Evolutionary conservation across 1,139 yeast genomes (phyloP).

Genomic region (Ogataea hybrid): DNA sequence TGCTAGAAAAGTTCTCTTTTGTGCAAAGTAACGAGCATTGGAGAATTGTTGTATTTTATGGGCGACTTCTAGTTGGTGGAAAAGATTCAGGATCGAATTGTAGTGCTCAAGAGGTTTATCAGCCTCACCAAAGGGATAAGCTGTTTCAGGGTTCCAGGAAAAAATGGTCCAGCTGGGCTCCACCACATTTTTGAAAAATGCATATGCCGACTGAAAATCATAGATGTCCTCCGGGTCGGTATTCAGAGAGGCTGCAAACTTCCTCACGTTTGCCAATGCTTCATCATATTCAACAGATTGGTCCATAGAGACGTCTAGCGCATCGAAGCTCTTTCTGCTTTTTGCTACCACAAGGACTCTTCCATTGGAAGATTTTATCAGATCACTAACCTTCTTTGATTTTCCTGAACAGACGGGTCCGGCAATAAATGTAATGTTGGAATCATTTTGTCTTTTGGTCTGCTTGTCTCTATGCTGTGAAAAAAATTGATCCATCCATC

Average conservation of each 20-base stretch:
- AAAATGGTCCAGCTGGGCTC: conserved; percentile 32
- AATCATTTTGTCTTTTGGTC: too few relatives aligned
- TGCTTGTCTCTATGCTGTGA: too few relatives aligned
- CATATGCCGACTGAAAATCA: conserved; percentile 41
- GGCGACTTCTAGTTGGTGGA: not conserved
- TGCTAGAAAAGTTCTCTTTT: not conserved
- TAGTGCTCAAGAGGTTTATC: not conserved
- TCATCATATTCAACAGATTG: not conserved
- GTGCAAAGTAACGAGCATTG: not conserved
- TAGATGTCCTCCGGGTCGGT: conserved; percentile 44
- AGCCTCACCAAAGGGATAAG: not conserved
- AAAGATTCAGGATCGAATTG: not conserved
- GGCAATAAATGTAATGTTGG: conserved; percentile 52
- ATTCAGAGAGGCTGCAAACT: conserved; percentile 35
- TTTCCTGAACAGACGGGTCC: conserved; percentile 74
- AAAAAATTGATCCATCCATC: too few relatives aligned
- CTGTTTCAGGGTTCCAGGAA: not conserved
- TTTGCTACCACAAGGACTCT: conserved; percentile 36
- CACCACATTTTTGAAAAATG: conserved; percentile 36
- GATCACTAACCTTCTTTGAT: conserved; percentile 29
- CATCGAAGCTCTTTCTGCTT: conserved; percentile 2
- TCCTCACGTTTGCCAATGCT: conserved; percentile 28
- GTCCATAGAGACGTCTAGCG: not conserved
- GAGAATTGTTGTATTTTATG: not conserved
- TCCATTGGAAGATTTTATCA: conserved; percentile 31